phyloP scores from a whole-genome alignment of 2,329 filamentous ascomycete genomes.

The Ceratocystis variospora region DNA sequence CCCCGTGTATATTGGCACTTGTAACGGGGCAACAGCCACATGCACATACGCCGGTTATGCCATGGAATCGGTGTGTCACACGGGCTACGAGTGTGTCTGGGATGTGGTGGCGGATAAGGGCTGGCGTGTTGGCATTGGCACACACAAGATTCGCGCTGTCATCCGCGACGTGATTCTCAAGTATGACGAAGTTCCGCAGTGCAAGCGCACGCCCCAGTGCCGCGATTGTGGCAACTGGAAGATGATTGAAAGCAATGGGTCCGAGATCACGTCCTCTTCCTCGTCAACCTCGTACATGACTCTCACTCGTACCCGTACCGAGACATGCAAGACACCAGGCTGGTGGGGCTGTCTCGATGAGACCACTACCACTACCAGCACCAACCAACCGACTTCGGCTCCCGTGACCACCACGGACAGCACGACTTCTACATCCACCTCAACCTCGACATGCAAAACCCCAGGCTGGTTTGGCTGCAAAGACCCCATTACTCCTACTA shows the following conservation, averaged over 20 bases:
- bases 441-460: slow-evolving; percentile 44
- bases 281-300: slow-evolving; percentile 32
- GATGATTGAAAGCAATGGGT: slow-evolving; percentile 84
- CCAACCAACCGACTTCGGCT: slow-evolving; percentile 25
- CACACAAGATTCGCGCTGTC: slow-evolving; percentile 77
- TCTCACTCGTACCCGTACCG: slow-evolving; percentile 62
- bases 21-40: slow-evolving; percentile 75
- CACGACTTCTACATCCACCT: slow-evolving; percentile 32
- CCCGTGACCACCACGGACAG: slow-evolving; percentile 20
- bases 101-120: slow-evolving; percentile 85
- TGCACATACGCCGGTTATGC: slow-evolving; percentile 91
- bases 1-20: slow-evolving; percentile 85
- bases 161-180: slow-evolving; percentile 76
- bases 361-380: slow-evolving; percentile 37
- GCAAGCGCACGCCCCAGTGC: slow-evolving; percentile 63
- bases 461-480: slow-evolving; percentile 57
- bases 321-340: slow-evolving; percentile 79
- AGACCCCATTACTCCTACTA: slow-evolving; percentile 31
- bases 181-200: slow-evolving; percentile 69
- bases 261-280: slow-evolving; percentile 52
- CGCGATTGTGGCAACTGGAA: slow-evolving; percentile 89
- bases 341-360: slow-evolving; percentile 77
- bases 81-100: slow-evolving; percentile 75
- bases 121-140: slow-evolving; percentile 82
- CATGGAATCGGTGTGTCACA: slow-evolving; percentile 84